These are phyloP conservation scores for Pleurotus giganteus DNA, from an alignment of 768 basidiomycete genomes.

Conservation along the genomic window DNA sequence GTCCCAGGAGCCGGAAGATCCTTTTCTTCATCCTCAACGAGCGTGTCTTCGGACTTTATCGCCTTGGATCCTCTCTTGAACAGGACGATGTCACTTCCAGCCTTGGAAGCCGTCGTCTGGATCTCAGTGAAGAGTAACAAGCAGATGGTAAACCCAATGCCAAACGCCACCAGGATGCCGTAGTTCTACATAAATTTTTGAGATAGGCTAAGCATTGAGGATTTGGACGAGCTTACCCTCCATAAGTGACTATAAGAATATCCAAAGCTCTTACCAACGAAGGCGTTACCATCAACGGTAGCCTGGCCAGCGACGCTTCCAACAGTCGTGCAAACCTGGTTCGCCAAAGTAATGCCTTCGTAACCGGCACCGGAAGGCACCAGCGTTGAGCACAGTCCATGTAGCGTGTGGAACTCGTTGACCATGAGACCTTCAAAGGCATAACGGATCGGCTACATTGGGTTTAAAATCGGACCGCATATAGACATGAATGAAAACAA, in stretches of 20 bases:
- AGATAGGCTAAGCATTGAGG: too few relatives aligned
- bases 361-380: slow-evolving; percentile 66
- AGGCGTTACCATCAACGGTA: slow-evolving; percentile 59
- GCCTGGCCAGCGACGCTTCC: slow-evolving; percentile 61
- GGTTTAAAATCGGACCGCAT: slow-evolving; percentile 11
- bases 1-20: not conserved
- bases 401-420: slow-evolving; percentile 77
- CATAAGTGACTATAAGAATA: slow-evolving; percentile 38
- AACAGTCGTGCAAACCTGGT: slow-evolving; percentile 76
- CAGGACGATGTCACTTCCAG: slow-evolving; percentile 43
- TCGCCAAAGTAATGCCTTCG: slow-evolving; percentile 48
- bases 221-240: too few relatives aligned
- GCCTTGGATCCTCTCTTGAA: slow-evolving; percentile 57
- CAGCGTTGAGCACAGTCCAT: slow-evolving; percentile 57
- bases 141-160: slow-evolving; percentile 51
- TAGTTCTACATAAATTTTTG: slow-evolving; percentile 42
- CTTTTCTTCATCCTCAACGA: slow-evolving; percentile 11
- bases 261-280: slow-evolving; percentile 45
- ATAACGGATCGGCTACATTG: slow-evolving; percentile 57
- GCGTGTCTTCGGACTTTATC: not conserved
- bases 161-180: slow-evolving; percentile 71
- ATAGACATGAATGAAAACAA: not conserved
- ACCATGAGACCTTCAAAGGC: slow-evolving; percentile 74
- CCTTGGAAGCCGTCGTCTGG: slow-evolving; percentile 35
- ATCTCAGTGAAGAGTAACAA: slow-evolving; percentile 61